Evolutionary conservation across 495 filamentous ascomycete species (phyloP).

Genomic region (Lasiosphaeris hirsuta): DNA sequence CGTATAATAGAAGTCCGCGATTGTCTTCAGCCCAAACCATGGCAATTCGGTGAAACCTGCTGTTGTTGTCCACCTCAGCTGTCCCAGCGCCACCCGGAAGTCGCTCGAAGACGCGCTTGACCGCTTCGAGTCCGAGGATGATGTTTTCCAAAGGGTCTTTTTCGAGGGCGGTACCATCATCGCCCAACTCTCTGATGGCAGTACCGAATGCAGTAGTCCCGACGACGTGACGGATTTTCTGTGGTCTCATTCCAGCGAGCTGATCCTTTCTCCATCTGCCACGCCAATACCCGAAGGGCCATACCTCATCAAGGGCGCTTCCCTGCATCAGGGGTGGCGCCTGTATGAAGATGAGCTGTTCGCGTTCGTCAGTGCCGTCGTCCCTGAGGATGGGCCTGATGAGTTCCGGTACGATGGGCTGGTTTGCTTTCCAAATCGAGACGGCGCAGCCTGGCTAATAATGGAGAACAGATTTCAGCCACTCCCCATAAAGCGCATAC

Average conservation of each 20-base stretch:
- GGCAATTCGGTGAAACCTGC: no score
- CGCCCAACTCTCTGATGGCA: neutral
- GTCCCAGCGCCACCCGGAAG: neutral
- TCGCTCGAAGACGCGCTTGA: neutral
- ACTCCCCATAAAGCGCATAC: neutral
- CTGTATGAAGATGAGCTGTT: neutral
- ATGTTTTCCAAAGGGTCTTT: neutral
- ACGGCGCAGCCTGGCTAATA: neutral
- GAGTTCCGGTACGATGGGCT: neutral
- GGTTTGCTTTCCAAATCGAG: no score
- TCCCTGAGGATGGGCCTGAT: neutral
- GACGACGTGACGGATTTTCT: neutral
- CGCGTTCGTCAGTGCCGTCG: neutral
- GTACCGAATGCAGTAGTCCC: no score
- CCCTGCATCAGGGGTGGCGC: neutral
- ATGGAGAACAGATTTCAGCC: neutral
- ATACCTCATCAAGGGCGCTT: neutral
- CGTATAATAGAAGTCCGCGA: no score
- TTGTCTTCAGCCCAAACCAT: no score
- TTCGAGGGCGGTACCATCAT: neutral
- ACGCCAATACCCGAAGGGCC: neutral
- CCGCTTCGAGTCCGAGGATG: neutral
- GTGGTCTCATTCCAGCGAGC: neutral
- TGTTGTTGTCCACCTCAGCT: neutral
- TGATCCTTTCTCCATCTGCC: neutral